phyloP scores from a whole-genome alignment of 805 yeast genomes.

The Tetrapisispora iriomotensis region DNA sequence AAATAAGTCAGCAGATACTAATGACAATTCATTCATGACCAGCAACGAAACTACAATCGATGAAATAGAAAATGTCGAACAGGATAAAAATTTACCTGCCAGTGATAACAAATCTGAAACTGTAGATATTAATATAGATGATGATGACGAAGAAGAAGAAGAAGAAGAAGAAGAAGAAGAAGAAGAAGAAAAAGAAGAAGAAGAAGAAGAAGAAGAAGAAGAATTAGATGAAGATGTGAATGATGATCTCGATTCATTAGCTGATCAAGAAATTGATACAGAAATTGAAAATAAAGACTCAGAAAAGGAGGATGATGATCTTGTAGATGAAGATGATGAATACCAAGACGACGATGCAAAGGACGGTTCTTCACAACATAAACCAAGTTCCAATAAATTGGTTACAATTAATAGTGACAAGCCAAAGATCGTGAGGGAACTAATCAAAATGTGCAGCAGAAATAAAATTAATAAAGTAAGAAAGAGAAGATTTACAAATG shows the following conservation, averaged over 20 bases:
- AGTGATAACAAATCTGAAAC: not conserved
- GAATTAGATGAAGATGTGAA: conserved; percentile 3
- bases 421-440: conserved; percentile 21
- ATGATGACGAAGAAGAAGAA: conserved; percentile 4
- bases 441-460: conserved; percentile 24
- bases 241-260: no score
- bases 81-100: not conserved
- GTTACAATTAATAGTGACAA: conserved; percentile 21
- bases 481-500: conserved; percentile 28
- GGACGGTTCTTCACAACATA: conserved; percentile 4
- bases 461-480: conserved; percentile 21
- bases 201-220: not conserved
- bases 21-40: no score
- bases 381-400: conserved; percentile 2
- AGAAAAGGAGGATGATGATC: conserved; percentile 7
- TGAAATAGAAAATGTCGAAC: conserved; percentile 3
- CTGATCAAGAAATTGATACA: conserved; percentile 4
- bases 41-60: not conserved
- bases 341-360: conserved; percentile 12
- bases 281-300: conserved; percentile 3
- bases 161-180: conserved; percentile 4
- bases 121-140: not conserved
- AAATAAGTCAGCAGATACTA: no score
- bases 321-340: conserved; percentile 8
- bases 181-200: not conserved